These are phyloP conservation scores for Syncephalis plumigaleata DNA, from an alignment of 371 early-diverging fungal genomes.

Conservation along the genomic window DNA sequence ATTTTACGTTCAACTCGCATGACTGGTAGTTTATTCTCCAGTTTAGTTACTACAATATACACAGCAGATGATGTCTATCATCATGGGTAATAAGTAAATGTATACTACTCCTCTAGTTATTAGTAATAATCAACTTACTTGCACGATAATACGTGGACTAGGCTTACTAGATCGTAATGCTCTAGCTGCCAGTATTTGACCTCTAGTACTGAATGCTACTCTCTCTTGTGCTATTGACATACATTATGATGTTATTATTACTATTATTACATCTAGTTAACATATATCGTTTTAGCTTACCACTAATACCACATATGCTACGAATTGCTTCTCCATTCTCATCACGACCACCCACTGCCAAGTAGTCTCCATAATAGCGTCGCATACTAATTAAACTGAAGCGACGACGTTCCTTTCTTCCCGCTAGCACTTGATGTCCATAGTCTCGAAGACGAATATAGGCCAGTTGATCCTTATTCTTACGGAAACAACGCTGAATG, in stretches of 20 bases:
- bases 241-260: neutral
- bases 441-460: conserved; percentile 83
- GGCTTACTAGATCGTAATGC: conserved; percentile 63
- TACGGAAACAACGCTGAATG: conserved; percentile 71
- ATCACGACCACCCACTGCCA: conserved; percentile 47
- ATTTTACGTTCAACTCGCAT: conserved; percentile 30
- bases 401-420: conserved; percentile 80
- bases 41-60: conserved; percentile 31
- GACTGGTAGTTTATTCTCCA: conserved; percentile 31
- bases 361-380: conserved; percentile 82
- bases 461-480: conserved; percentile 78
- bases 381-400: conserved; percentile 71
- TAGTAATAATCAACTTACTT: conserved; percentile 7
- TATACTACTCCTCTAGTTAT: neutral
- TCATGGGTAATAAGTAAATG: conserved; percentile 3
- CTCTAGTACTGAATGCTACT: conserved; percentile 45
- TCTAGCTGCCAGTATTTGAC: conserved; percentile 51
- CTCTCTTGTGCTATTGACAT: conserved; percentile 22
- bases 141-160: conserved; percentile 49
- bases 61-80: conserved; percentile 28
- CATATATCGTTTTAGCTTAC: conserved; percentile 7
- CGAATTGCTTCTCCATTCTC: conserved; percentile 46
- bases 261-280: conserved; percentile 1
- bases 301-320: conserved; percentile 31
- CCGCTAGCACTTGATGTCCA: conserved; percentile 78